Conservation (phyloP, 768 basidiomycete genomes). For the Suillus luteus region DNA sequence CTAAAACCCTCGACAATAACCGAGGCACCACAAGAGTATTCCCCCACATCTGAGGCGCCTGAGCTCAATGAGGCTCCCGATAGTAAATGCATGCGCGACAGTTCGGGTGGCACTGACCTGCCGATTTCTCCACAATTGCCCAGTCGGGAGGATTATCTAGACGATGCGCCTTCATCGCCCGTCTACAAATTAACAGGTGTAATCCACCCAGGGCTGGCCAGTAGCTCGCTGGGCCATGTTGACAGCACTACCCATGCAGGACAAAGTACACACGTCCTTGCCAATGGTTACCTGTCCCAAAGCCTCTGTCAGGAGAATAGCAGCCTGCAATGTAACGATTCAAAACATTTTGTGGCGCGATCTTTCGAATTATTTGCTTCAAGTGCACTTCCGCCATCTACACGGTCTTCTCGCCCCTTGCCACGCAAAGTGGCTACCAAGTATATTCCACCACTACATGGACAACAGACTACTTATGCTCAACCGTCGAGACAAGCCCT, state of each 20-base stretch:
- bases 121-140: not conserved
- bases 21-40: not conserved
- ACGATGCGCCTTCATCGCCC: not conserved
- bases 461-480: not conserved
- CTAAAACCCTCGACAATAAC: no score
- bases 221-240: not conserved
- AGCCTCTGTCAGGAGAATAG: not conserved
- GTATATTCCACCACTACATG: not conserved
- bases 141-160: not conserved
- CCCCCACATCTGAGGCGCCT: not conserved
- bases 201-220: not conserved
- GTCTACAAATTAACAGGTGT: not conserved
- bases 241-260: not conserved
- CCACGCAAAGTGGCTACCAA: slow-evolving; percentile 19
- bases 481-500: not conserved
- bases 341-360: not conserved
- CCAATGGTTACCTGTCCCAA: not conserved
- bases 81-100: not conserved
- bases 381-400: not conserved
- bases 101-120: not conserved
- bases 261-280: not conserved
- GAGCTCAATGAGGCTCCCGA: not conserved
- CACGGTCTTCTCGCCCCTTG: slow-evolving; percentile 22
- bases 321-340: not conserved
- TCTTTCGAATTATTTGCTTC: not conserved